These are phyloP conservation scores for Coniosporium tulheliwenetii DNA, from an alignment of 2,329 filamentous ascomycete species.

Conservation along the genomic window DNA sequence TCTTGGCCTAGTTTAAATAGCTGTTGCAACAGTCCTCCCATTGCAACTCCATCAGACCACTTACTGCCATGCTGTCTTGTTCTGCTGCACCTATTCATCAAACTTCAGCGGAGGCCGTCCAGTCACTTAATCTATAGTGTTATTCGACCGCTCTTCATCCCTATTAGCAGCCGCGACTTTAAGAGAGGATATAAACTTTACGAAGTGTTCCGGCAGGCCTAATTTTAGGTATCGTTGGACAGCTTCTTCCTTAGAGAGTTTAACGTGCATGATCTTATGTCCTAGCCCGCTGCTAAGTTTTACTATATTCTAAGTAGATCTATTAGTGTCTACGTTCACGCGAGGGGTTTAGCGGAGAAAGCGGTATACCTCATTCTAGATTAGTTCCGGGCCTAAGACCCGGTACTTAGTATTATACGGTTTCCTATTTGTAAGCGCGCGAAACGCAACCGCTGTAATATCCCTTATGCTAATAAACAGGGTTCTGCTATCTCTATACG, in stretches of 20 bases:
- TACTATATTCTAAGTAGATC: conserved; percentile 13
- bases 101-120: conserved; percentile 17
- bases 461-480: conserved; percentile 31
- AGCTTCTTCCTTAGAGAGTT: conserved; percentile 13
- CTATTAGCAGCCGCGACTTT: conserved; percentile 16
- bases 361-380: conserved; percentile 12
- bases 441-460: conserved; percentile 29
- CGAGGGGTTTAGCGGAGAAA: background rate
- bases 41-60: too few relatives aligned
- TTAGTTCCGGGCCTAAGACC: conserved; percentile 17
- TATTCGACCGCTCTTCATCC: conserved; percentile 19
- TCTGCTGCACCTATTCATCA: conserved; percentile 2
- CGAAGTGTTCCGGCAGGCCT: conserved; percentile 18
- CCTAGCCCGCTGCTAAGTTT: conserved; percentile 18
- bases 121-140: conserved; percentile 18
- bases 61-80: background rate
- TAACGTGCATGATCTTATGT: conserved; percentile 19
- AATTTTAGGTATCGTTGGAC: conserved; percentile 1
- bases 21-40: too few relatives aligned
- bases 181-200: conserved; percentile 16
- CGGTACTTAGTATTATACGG: conserved; percentile 25
- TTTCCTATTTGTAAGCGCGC: conserved; percentile 21
- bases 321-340: background rate
- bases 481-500: conserved; percentile 27
- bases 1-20: too few relatives aligned